Percentiles rank a stretch among this genome's conserved stretches.
Conservation (phyloP, 129 eudicot species). For the Pulicaria dysenterica region DNA sequence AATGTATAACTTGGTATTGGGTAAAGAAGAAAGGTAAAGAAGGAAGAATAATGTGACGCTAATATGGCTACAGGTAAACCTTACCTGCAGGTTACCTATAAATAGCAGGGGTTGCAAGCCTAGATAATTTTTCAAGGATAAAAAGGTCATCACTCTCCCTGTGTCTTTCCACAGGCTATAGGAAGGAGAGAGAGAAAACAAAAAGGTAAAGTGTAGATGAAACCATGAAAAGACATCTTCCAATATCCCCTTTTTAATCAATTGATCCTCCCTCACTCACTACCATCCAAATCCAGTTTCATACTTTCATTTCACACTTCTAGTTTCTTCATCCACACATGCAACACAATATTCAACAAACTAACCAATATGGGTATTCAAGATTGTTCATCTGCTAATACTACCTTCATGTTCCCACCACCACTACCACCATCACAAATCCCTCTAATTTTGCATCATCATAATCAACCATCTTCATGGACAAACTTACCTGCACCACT, state of each 20-base stretch:
- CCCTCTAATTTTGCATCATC: slow-evolving; percentile 33
- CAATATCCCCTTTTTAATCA: slow-evolving; percentile 22
- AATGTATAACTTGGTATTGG: too few relatives aligned
- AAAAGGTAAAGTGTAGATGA: not conserved
- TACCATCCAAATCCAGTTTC: slow-evolving; percentile 23
- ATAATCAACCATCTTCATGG: slow-evolving; percentile 20
- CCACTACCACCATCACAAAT: slow-evolving; percentile 20
- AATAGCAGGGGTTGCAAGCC: too few relatives aligned
- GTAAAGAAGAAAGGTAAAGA: too few relatives aligned
- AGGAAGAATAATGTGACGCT: too few relatives aligned
- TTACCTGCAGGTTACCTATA: too few relatives aligned
- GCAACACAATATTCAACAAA: slow-evolving; percentile 18
- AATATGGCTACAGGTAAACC: too few relatives aligned
- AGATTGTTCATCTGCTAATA: slow-evolving; percentile 26
- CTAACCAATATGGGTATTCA: slow-evolving; percentile 8
- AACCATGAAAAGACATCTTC: slow-evolving; percentile 8
- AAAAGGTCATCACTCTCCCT: too few relatives aligned
- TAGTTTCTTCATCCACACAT: slow-evolving; percentile 22
- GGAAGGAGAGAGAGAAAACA: not conserved
- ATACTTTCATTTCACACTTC: slow-evolving; percentile 12
- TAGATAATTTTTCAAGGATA: too few relatives aligned
- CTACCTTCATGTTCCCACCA: slow-evolving; percentile 37
- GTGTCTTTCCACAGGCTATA: slow-evolving; percentile 16
- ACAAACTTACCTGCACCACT: slow-evolving; percentile 14
- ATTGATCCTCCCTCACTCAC: slow-evolving; percentile 19